phyloP scores from a whole-genome alignment of 2,329 filamentous ascomycete genomes.

The Colletotrichum higginsianum region DNA sequence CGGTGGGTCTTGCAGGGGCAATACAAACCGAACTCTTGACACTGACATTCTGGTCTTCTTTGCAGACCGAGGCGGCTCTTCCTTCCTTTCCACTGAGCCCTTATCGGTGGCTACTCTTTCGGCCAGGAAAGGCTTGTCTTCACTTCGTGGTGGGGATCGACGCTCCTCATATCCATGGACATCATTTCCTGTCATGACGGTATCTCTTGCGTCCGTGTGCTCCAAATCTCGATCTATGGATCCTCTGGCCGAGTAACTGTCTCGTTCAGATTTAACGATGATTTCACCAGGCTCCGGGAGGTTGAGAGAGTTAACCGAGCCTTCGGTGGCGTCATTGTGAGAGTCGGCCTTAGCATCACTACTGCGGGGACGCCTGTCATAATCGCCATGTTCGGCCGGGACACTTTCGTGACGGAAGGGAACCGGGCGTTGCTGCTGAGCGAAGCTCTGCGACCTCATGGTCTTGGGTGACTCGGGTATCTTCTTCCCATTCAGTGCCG shows the following conservation, averaged over 20 bases:
- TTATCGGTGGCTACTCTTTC: constrained; percentile 36
- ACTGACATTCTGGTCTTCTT: constrained; percentile 50
- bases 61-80: constrained; percentile 26
- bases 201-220: constrained; percentile 34
- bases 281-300: constrained; percentile 66
- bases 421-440: constrained; percentile 57
- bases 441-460: constrained; percentile 65
- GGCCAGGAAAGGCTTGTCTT: constrained; percentile 17
- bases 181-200: constrained; percentile 33
- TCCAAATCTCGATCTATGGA: constrained; percentile 40
- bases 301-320: constrained; percentile 56
- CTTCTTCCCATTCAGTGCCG: constrained; percentile 62
- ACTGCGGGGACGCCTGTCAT: constrained; percentile 65
- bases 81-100: constrained; percentile 37
- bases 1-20: constrained; percentile 56
- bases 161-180: constrained; percentile 21
- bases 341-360: constrained; percentile 67
- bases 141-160: constrained; percentile 12
- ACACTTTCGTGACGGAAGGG: constrained; percentile 55
- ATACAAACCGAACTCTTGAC: constrained; percentile 53
- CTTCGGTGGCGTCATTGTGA: constrained; percentile 51
- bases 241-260: constrained; percentile 51
- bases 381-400: constrained; percentile 56
- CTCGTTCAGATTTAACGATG: constrained; percentile 57
- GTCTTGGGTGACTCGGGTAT: constrained; percentile 67